These are phyloP conservation scores for Fraxinus angustifolia DNA, from an alignment of 305 asterid genomes.

Conservation along the genomic window DNA sequence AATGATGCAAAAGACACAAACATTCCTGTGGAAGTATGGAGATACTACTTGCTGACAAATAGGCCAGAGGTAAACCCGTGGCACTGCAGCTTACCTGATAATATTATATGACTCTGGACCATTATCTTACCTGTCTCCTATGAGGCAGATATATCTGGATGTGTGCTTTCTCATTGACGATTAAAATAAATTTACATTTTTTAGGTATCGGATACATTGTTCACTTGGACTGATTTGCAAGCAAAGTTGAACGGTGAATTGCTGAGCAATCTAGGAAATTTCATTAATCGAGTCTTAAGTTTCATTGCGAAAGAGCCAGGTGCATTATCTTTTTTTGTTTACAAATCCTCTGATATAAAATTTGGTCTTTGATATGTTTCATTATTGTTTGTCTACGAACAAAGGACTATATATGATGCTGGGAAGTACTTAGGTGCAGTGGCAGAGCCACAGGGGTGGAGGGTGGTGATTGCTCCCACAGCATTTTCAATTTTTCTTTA, in stretches of 20 bases:
- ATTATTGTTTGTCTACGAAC: constrained; percentile 6
- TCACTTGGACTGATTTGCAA: constrained; percentile 87
- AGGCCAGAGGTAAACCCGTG: constrained; percentile 78
- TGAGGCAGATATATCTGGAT: not conserved
- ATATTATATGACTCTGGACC: not conserved
- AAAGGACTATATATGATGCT: not conserved
- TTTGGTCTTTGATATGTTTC: not conserved
- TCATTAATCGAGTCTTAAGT: constrained; percentile 79
- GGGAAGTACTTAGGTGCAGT: not conserved
- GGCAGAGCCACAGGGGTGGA: not conserved
- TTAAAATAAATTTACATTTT: constrained; percentile 11
- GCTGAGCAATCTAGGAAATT: constrained; percentile 81
- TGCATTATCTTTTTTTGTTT: constrained; percentile 20
- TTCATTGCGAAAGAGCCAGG: constrained; percentile 89
- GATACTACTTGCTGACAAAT: constrained; percentile 86
- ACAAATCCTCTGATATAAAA: constrained; percentile 7
- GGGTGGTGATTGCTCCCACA: not conserved
- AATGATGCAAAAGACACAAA: constrained; percentile 84
- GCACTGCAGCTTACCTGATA: constrained; percentile 9
- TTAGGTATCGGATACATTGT: constrained; percentile 80
- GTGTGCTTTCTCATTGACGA: constrained; percentile 15
- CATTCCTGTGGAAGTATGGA: constrained; percentile 95
- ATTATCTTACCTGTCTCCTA: not conserved
- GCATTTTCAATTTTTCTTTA: not conserved
- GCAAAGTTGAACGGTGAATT: constrained; percentile 76